Evolutionary conservation across 768 basidiomycete species (phyloP).

Genomic region (Termitomyces sp.): DNA sequence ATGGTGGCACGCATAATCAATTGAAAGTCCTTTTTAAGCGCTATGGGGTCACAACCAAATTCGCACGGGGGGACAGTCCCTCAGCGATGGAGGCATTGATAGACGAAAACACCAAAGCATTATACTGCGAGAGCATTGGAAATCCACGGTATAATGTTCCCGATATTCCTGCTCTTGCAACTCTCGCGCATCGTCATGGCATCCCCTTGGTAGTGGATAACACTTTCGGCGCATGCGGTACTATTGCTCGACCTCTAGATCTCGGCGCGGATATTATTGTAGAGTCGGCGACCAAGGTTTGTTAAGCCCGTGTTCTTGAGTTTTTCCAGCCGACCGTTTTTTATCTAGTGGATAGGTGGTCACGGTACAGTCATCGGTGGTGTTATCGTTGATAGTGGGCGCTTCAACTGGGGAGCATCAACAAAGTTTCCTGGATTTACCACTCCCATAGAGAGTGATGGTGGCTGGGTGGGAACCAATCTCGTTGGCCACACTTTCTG

Average conservation of each 20-base stretch:
- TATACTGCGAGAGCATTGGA: conserved; percentile 58
- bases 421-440: conserved; percentile 38
- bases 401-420: conserved; percentile 50
- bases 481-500: conserved; percentile 13
- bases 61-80: conserved; percentile 43
- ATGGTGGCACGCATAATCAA: conserved; percentile 45
- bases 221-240: conserved; percentile 61
- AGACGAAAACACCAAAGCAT: conserved; percentile 53
- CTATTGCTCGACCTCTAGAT: conserved; percentile 23
- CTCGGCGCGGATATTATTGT: conserved; percentile 30
- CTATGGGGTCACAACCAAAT: conserved; percentile 48
- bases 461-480: conserved; percentile 10
- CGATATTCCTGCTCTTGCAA: conserved; percentile 50
- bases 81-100: conserved; percentile 45
- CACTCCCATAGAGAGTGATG: conserved; percentile 6
- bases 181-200: conserved; percentile 55
- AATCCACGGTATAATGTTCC: conserved; percentile 55
- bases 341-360: conserved; percentile 62
- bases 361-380: conserved; percentile 65
- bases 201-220: conserved; percentile 68
- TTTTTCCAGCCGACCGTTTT: conserved; percentile 19
- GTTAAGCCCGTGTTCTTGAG: neutral
- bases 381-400: conserved; percentile 55
- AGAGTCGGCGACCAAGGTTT: conserved; percentile 13
- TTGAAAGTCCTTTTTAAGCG: conserved; percentile 46